phyloP scores from a whole-genome alignment of 352 stramenopile genomes.

The Elongisporangium undulatum region DNA sequence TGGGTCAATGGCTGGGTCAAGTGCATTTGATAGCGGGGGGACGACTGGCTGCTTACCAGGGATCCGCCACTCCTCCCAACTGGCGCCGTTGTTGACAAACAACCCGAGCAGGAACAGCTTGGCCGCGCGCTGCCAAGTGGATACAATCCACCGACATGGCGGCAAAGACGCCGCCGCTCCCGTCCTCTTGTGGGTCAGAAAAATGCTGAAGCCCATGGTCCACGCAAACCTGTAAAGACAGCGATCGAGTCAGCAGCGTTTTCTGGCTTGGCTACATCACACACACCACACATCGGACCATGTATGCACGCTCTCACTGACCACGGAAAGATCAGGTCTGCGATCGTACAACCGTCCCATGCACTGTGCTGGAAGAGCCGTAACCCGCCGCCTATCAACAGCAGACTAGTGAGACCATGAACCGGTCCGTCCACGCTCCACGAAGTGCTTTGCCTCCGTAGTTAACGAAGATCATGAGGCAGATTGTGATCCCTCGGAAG shows the following conservation, averaged over 20 bases:
- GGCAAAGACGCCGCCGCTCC: not conserved
- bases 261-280: not conserved
- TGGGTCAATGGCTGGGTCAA: not conserved
- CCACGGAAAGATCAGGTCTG: conserved; percentile 79
- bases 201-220: conserved; percentile 77
- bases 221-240: conserved; percentile 57
- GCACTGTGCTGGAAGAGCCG: conserved; percentile 56
- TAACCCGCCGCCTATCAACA: conserved; percentile 43
- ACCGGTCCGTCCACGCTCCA: too few relatives aligned
- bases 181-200: conserved; percentile 10
- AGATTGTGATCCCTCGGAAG: conserved; percentile 73
- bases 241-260: not conserved
- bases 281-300: not conserved
- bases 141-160: not conserved
- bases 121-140: conserved; percentile 16
- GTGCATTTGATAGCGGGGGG: not conserved
- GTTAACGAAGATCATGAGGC: conserved; percentile 87
- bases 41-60: conserved; percentile 25
- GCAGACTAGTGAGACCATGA: not conserved
- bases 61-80: conserved; percentile 57
- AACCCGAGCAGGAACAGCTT: conserved; percentile 66
- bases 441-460: conserved; percentile 44
- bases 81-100: conserved; percentile 63
- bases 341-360: conserved; percentile 76
- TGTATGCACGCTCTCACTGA: conserved; percentile 14